These are phyloP conservation scores for Phragmites australis DNA, from an alignment of 176 grass and related monocot genomes.

Conservation along the genomic window DNA sequence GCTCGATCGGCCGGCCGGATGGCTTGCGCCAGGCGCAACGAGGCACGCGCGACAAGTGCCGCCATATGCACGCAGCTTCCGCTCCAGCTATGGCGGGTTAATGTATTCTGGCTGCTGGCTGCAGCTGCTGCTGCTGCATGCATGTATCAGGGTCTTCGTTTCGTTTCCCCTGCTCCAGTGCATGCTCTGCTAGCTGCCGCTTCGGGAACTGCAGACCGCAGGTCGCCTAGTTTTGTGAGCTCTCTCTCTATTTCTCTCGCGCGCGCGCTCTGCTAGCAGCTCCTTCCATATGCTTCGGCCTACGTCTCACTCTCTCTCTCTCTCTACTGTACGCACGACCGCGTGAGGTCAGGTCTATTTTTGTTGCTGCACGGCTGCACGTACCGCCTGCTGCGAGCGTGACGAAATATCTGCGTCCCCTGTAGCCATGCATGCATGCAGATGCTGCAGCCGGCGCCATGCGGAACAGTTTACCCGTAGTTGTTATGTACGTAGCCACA, in stretches of 20 bases:
- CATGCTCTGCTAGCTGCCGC: slow-evolving; percentile 47
- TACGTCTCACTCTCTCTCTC: slow-evolving; percentile 6
- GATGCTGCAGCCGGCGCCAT: neutral
- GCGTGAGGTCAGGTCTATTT: slow-evolving; percentile 42
- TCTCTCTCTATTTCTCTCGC: neutral
- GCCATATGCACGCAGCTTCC: slow-evolving; percentile 18
- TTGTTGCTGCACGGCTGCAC: slow-evolving; percentile 28
- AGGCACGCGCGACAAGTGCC: slow-evolving; percentile 36
- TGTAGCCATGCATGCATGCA: slow-evolving; percentile 42
- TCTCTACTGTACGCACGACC: slow-evolving; percentile 41
- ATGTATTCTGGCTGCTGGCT: neutral
- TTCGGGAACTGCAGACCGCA: slow-evolving; percentile 49
- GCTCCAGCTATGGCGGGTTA: slow-evolving; percentile 9
- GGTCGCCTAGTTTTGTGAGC: slow-evolving; percentile 51
- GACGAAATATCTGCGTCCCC: slow-evolving; percentile 28
- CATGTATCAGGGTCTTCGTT: slow-evolving; percentile 30
- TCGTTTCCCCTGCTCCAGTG: slow-evolving; percentile 51
- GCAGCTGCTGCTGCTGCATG: neutral
- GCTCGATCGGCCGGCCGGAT: neutral
- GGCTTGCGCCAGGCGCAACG: neutral
- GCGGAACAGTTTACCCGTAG: neutral
- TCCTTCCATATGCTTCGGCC: slow-evolving; percentile 39
- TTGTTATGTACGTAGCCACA: neutral
- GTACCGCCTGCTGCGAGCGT: slow-evolving; percentile 34
- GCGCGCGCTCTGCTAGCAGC: neutral